Evolutionary conservation across 148 eudicot genomes (phyloP).

Genomic region (Dysphania ambrosioides): DNA sequence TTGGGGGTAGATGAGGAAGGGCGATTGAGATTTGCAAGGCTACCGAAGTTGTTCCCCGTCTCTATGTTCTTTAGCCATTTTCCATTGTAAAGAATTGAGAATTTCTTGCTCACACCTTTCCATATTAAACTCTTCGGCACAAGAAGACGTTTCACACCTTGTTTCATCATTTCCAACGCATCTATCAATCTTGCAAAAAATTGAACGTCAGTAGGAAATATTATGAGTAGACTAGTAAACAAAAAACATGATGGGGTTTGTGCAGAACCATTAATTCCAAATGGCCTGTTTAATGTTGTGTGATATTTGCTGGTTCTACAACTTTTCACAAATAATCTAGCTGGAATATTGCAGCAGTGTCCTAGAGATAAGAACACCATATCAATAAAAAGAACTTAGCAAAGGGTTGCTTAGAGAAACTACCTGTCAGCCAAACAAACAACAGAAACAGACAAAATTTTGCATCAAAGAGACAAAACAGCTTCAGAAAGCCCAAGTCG

Average conservation of each 20-base stretch:
- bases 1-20: slow-evolving; percentile 59
- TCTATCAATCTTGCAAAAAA: slow-evolving; percentile 72
- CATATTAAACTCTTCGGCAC: slow-evolving; percentile 75
- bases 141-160: slow-evolving; percentile 85
- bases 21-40: slow-evolving; percentile 27
- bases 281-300: not conserved
- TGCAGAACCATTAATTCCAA: not conserved
- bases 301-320: not conserved
- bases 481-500: not conserved
- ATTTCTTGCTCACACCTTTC: slow-evolving; percentile 91
- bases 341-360: not conserved
- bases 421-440: not conserved
- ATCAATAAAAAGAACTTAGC: not conserved
- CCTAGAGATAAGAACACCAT: not conserved
- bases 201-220: slow-evolving; percentile 2
- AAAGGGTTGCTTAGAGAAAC: not conserved
- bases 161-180: slow-evolving; percentile 95
- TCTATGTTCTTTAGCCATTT: slow-evolving; percentile 79
- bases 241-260: not conserved
- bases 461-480: not conserved
- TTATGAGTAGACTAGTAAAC: no score
- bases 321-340: not conserved
- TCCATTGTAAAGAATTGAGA: slow-evolving; percentile 75
- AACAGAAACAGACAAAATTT: not conserved
- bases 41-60: slow-evolving; percentile 26